These are phyloP conservation scores for Agrocybe chaxingu DNA, from an alignment of 768 basidiomycete genomes.

Conservation along the genomic window DNA sequence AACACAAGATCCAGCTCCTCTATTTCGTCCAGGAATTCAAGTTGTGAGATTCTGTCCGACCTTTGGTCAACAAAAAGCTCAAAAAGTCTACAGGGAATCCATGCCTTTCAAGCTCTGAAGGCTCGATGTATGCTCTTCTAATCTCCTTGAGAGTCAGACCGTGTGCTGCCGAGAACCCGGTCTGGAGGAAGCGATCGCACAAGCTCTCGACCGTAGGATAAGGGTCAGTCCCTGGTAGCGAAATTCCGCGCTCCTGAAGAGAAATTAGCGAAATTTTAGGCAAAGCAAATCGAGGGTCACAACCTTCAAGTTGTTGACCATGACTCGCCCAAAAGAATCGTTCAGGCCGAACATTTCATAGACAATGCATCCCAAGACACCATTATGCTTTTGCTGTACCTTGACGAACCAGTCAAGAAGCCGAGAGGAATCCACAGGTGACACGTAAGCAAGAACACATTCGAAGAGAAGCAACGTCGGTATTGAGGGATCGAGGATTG, in stretches of 20 bases:
- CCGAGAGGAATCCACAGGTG: slow-evolving; percentile 49
- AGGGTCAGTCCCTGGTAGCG: slow-evolving; percentile 68
- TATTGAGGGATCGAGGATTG: slow-evolving; percentile 53
- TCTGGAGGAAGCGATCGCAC: slow-evolving; percentile 52
- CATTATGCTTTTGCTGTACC: slow-evolving; percentile 35
- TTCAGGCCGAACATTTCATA: slow-evolving; percentile 94
- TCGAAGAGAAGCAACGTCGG: slow-evolving; percentile 90
- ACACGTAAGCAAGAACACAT: slow-evolving; percentile 91
- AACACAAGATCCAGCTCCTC: slow-evolving; percentile 93
- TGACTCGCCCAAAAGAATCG: slow-evolving; percentile 90
- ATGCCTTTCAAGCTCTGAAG: slow-evolving; percentile 57
- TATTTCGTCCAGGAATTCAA: slow-evolving; percentile 91
- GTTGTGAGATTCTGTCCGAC: slow-evolving; percentile 57
- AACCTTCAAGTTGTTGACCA: slow-evolving; percentile 85
- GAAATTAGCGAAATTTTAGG: background rate
- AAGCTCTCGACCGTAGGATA: slow-evolving; percentile 59
- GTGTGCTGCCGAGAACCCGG: slow-evolving; percentile 50
- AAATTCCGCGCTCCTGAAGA: slow-evolving; percentile 61
- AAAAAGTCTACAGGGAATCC: slow-evolving; percentile 9
- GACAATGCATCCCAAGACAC: slow-evolving; percentile 55
- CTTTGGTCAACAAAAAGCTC: background rate
- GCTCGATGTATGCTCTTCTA: slow-evolving; percentile 43
- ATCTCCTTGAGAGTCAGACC: slow-evolving; percentile 73
- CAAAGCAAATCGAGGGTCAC: slow-evolving; percentile 6
- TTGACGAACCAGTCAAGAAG: slow-evolving; percentile 75